These are phyloP conservation scores for Rosa chinensis DNA, from an alignment of 306 rosid genomes.

Conservation along the genomic window DNA sequence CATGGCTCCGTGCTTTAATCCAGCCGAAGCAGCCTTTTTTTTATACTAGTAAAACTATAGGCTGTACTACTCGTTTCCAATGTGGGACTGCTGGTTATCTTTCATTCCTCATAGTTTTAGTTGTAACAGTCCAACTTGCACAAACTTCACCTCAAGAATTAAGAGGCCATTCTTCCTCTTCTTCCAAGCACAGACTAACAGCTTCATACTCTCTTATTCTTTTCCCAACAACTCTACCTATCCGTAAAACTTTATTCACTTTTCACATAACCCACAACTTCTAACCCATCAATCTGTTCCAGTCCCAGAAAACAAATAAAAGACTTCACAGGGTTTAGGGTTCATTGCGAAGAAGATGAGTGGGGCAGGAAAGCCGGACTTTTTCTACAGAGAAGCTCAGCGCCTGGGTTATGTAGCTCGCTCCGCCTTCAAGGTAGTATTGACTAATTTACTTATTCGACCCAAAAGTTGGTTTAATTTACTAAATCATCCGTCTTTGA, in stretches of 20 bases:
- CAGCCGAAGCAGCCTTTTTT: fast-evolving
- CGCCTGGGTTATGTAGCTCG: constrained; percentile 96
- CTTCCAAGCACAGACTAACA: neutral
- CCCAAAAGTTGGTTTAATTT: neutral
- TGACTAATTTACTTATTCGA: neutral
- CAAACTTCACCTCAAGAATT: neutral
- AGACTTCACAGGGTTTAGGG: constrained; percentile 13
- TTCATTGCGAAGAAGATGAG: constrained; percentile 40
- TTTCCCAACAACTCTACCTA: neutral
- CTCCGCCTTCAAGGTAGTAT: constrained; percentile 70
- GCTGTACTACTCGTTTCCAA: neutral
- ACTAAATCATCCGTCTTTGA: neutral
- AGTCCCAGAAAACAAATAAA: neutral
- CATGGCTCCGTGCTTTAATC: fast-evolving
- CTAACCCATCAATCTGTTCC: too few relatives aligned
- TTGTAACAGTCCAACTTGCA: neutral
- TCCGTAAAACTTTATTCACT: neutral
- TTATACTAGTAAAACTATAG: neutral
- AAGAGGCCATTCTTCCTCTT: neutral
- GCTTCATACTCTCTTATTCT: neutral
- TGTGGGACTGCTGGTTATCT: neutral
- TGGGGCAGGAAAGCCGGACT: constrained; percentile 73
- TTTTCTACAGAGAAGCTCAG: constrained; percentile 94
- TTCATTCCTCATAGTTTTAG: neutral
- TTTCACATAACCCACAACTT: neutral